Evolutionary conservation across 2,329 filamentous ascomycete species (phyloP), one percentile per base, ranked within the genome.

Genomic region (Aspergillus cejpii): DNA sequence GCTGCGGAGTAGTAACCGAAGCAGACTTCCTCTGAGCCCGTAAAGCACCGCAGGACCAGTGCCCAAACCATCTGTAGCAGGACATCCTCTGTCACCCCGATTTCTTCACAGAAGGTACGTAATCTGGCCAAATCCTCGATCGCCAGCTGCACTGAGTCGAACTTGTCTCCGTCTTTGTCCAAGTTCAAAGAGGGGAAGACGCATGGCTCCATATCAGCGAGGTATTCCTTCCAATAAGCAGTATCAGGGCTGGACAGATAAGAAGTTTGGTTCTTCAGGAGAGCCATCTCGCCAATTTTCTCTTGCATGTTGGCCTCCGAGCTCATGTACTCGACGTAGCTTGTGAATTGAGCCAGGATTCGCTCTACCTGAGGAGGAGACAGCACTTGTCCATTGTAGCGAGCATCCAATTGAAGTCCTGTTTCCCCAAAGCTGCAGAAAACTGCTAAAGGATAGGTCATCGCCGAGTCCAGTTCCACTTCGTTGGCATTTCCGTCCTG

Each of bases 141-240:
- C 7, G 11, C 20, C n/a, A 56, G n/a, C 31, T 51, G 12, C 43
- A 58, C 14, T 39, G 53, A 34, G 31, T 50, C 5, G 31, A 56
- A 15, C 23, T 23, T 31, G 17, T 37, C 27, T 49, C 3, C 33
- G 39, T 2, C 39, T 34, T 2, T 47, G 40, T 50, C 52, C 0
- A 48, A 39, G 2, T 48, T 53, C 6, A 65, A 42, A 1, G 52
- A 38, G 3, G 72, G 73, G 51, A 76, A 74, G 39, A 68, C 58
- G 50, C 72, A 75, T 1, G 73, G 68, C 52, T 75, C 71, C 17
- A 69, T 46, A 7, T 68, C 71, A 1, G 61, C 58, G 6, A 75
- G 60, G 34, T 73, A 69, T 0, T 57, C 51, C 43, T 67, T 73
- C 73, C 73, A 76, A 51, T 73, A 74, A 12, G 59, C 54, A 12